Conservation (phyloP, 176 grass and related monocot genomes). For the Lolium perenne region DNA sequence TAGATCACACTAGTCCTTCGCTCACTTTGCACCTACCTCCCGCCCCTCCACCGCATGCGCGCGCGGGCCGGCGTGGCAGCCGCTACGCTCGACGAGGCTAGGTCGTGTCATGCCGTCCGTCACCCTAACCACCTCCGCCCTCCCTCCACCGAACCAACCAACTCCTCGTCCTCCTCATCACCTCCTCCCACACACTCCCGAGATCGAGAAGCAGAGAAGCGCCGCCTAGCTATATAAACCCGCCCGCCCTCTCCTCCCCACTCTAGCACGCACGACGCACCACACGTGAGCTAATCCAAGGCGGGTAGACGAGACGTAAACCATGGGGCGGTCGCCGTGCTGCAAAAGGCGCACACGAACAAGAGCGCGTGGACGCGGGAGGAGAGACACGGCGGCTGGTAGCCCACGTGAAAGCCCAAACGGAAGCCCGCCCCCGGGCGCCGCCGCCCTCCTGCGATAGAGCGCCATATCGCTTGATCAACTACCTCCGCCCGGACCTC, state of each 20-base stretch:
- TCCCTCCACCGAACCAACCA: slow-evolving; percentile 17
- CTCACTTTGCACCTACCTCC: slow-evolving; percentile 9
- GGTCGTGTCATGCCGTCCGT: slow-evolving; percentile 12
- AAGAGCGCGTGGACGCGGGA: slow-evolving; percentile 94
- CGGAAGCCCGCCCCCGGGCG: too few species aligned
- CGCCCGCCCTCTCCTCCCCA: neutral
- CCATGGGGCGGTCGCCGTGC: slow-evolving; percentile 90
- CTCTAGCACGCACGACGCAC: neutral
- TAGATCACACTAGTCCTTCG: too few species aligned
- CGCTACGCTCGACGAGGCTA: neutral
- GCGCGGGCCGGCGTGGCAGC: slow-evolving; percentile 3
- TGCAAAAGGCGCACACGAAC: slow-evolving; percentile 96
- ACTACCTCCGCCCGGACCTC: slow-evolving; percentile 64
- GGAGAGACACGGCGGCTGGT: slow-evolving; percentile 79
- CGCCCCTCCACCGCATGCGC: neutral
- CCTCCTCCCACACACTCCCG: neutral
- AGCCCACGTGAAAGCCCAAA: too few species aligned
- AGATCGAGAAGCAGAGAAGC: neutral
- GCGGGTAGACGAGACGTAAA: neutral
- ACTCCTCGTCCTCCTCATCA: slow-evolving; percentile 7
- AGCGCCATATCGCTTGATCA: slow-evolving; percentile 33
- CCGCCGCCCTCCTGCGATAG: slow-evolving; percentile 66
- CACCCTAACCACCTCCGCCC: slow-evolving; percentile 11
- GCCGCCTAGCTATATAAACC: slow-evolving; percentile 14
- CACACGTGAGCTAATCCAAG: neutral